These are phyloP conservation scores for Fusarium euwallaceae DNA, from an alignment of 2,329 filamentous ascomycete species.

Conservation along the genomic window DNA sequence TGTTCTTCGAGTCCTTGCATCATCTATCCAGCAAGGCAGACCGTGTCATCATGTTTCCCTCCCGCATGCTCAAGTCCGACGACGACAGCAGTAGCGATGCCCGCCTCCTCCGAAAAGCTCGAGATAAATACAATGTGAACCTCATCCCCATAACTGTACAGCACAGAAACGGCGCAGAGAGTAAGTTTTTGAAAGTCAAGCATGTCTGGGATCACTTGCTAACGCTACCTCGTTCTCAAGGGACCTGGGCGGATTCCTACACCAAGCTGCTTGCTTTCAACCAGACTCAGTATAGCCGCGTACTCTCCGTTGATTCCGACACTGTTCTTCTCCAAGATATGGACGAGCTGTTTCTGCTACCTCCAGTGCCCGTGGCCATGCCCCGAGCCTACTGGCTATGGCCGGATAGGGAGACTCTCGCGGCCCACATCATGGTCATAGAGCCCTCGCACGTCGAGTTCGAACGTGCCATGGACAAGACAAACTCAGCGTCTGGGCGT, in stretches of 20 bases:
- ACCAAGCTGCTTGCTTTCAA: constrained; percentile 79
- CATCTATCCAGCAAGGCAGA: not conserved
- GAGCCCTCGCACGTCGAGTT: constrained; percentile 69
- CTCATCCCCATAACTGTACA: not conserved
- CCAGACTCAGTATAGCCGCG: constrained; percentile 68
- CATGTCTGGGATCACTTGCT: too few relatives aligned
- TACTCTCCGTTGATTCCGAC: constrained; percentile 71
- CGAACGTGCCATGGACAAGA: constrained; percentile 47
- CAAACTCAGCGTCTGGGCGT: constrained; percentile 38
- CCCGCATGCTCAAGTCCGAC: not conserved
- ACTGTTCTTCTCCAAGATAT: constrained; percentile 71
- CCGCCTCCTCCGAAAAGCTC: not conserved
- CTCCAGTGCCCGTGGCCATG: constrained; percentile 72
- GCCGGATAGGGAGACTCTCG: constrained; percentile 65
- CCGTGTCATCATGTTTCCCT: not conserved
- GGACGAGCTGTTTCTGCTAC: constrained; percentile 79
- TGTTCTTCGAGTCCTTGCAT: not conserved
- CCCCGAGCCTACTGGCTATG: constrained; percentile 79
- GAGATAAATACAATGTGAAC: not conserved
- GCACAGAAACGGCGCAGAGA: too few relatives aligned
- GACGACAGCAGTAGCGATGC: not conserved
- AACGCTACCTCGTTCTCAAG: constrained; percentile 19
- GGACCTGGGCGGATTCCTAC: constrained; percentile 73
- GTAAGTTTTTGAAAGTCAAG: too few relatives aligned
- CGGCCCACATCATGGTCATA: constrained; percentile 70